Base-by-base conservation (phyloP, 805 yeast genomes). In the Candida parachauliodes region DNA sequence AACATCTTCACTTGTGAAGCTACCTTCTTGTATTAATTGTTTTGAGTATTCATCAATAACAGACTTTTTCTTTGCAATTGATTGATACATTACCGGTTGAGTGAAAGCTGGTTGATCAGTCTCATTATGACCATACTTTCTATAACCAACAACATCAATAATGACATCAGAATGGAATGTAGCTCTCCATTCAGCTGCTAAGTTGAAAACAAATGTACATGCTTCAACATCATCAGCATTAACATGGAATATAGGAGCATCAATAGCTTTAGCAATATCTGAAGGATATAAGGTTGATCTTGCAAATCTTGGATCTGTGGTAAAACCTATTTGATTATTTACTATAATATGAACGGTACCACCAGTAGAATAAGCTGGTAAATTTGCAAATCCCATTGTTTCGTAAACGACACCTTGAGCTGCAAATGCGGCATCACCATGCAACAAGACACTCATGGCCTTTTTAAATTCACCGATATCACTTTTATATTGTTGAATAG, bases 321-420 rank as follows among this genome's bases (percentile, higher is more conserved):
- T 93, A 79, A 93, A 93, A 66, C 99, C 99, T 63, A 93, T 91
- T 77, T 93, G 99, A 73, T 93, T 93, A 71, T 93, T 93, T 48
- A 93, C 88, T 57, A 93, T 89, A 49, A 93, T 79, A 68, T 93
- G 98, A 50, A 93, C 74, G 36, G 98, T 88, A 75, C 99, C 99
- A 72, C 99, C 99, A 34, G 98, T 89, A 36, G 96, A 78, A 72
- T 86, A 93, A 51, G 93, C 96, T 50, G 96, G 96, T 59, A 93
- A 76, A 54, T 80, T 78, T 53, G 86, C 77, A 70, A 93, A 84
- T 41, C 98, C 98, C 85, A 91, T 81, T 38, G 98, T 91, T 73
- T 93, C 99, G 69, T 93, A 93, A 42, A 93, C 97, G 40, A 93
- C 94, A 81, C 99, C 99, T 72, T 93, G 98, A 48, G 85, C 98